Conservation (phyloP, 2,329 filamentous ascomycete species). For the Exophiala alcalophila region DNA sequence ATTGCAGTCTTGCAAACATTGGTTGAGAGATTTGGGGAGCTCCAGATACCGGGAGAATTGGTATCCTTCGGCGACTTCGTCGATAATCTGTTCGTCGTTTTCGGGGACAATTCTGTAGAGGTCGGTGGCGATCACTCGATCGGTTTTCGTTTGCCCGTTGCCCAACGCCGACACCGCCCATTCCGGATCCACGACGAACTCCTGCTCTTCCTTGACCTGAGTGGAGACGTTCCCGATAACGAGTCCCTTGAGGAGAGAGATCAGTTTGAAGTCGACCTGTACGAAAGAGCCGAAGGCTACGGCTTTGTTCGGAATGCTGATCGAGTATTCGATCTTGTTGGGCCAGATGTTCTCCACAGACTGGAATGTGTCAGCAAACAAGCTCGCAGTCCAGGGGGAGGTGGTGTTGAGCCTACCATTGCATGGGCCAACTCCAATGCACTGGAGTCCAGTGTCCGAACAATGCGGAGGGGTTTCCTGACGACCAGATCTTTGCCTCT, state of each 20-base stretch:
- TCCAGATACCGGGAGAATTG: constrained; percentile 59
- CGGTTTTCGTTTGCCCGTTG: constrained; percentile 50
- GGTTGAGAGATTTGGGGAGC: constrained; percentile 75
- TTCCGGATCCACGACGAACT: constrained; percentile 57
- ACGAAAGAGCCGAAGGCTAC: constrained; percentile 89
- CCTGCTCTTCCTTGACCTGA: constrained; percentile 75
- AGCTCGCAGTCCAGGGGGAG: not conserved
- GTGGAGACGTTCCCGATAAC: constrained; percentile 79
- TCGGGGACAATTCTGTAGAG: constrained; percentile 69
- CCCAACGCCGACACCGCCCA: constrained; percentile 32
- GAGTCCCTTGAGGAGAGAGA: constrained; percentile 83
- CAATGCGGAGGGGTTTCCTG: constrained; percentile 73
- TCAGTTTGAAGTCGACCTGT: constrained; percentile 78
- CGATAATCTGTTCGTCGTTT: constrained; percentile 52
- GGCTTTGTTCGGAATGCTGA: constrained; percentile 89
- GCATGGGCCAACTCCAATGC: constrained; percentile 77
- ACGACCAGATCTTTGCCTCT: constrained; percentile 82
- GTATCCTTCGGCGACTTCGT: constrained; percentile 61
- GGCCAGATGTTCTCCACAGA: constrained; percentile 96
- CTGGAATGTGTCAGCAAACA: constrained; percentile 34
- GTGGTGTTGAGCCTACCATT: constrained; percentile 58
- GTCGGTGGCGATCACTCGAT: constrained; percentile 64
- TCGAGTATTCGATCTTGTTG: constrained; percentile 94
- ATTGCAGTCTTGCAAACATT: constrained; percentile 86
- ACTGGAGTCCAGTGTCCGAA: constrained; percentile 71